Conservation (phyloP, 2,329 filamentous ascomycete species). For the Fonsecaea multimorphosa region DNA sequence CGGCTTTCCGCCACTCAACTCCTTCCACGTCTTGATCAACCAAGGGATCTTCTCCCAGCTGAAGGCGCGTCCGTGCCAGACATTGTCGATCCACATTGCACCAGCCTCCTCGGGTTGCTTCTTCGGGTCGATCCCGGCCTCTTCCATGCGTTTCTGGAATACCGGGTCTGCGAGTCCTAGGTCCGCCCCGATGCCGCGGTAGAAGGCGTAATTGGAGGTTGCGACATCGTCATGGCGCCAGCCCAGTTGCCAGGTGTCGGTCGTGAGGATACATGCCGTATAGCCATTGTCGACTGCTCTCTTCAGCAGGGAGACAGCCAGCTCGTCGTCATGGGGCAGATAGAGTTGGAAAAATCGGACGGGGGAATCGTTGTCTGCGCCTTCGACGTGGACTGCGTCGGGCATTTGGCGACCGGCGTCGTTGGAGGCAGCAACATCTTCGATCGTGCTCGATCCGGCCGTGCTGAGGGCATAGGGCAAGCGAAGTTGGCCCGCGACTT, state of each 20-base stretch:
- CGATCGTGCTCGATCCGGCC: slow-evolving; percentile 62
- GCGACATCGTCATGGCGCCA: slow-evolving; percentile 66
- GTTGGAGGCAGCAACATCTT: slow-evolving; percentile 64
- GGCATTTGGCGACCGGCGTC: slow-evolving; percentile 46
- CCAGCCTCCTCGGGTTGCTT: slow-evolving; percentile 61
- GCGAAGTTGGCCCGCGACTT: slow-evolving; percentile 64
- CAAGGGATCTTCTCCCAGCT: slow-evolving; percentile 72
- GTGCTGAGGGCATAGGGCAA: slow-evolving; percentile 66
- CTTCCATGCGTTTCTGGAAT: slow-evolving; percentile 60
- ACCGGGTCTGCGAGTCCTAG: slow-evolving; percentile 65
- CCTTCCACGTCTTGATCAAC: slow-evolving; percentile 65
- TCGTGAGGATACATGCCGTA: slow-evolving; percentile 63
- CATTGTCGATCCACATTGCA: slow-evolving; percentile 67
- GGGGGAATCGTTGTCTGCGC: slow-evolving; percentile 36
- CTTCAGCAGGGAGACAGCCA: slow-evolving; percentile 63
- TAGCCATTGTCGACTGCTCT: slow-evolving; percentile 63
- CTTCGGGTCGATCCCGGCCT: slow-evolving; percentile 60
- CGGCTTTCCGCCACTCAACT: slow-evolving; percentile 61
- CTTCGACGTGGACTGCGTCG: slow-evolving; percentile 34
- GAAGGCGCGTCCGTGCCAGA: slow-evolving; percentile 68
- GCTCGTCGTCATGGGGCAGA: slow-evolving; percentile 66
- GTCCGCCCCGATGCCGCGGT: slow-evolving; percentile 65
- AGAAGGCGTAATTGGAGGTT: slow-evolving; percentile 67
- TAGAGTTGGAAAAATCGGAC: slow-evolving; percentile 69
- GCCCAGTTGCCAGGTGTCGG: slow-evolving; percentile 67